Conservation (phyloP, 2,329 filamentous ascomycete genomes). For the Bipolaris cookei region DNA sequence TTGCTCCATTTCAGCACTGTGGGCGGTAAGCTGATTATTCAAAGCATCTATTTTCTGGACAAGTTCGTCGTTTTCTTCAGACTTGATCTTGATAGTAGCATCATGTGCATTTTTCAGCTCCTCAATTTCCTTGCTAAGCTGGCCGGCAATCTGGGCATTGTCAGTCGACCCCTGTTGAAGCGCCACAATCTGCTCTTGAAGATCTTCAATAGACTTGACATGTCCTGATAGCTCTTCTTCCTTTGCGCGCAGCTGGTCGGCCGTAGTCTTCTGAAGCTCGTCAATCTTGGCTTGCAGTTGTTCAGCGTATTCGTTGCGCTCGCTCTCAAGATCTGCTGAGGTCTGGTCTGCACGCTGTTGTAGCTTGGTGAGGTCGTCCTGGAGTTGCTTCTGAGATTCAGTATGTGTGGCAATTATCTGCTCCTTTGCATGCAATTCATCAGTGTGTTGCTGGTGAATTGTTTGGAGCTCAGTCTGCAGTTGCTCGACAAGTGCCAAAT, state of each 20-base stretch:
- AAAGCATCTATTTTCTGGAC: slow-evolving; percentile 43
- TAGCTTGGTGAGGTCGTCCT: slow-evolving; percentile 34
- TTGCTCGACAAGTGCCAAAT: slow-evolving; percentile 40
- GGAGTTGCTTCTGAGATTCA: slow-evolving; percentile 34
- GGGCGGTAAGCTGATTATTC: slow-evolving; percentile 43
- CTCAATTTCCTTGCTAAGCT: slow-evolving; percentile 43
- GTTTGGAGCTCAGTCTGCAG: slow-evolving; percentile 41
- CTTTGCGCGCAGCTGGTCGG: slow-evolving; percentile 32
- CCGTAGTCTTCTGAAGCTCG: slow-evolving; percentile 37
- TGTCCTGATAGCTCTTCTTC: slow-evolving; percentile 40
- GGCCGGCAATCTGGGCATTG: slow-evolving; percentile 36
- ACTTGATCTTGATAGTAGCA: slow-evolving; percentile 39
- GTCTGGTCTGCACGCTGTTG: slow-evolving; percentile 41
- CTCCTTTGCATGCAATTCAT: slow-evolving; percentile 41
- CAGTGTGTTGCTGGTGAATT: slow-evolving; percentile 42
- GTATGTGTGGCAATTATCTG: slow-evolving; percentile 37
- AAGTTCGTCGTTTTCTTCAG: slow-evolving; percentile 43
- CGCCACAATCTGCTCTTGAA: slow-evolving; percentile 42
- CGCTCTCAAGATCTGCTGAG: slow-evolving; percentile 36
- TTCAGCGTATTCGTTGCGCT: slow-evolving; percentile 37
- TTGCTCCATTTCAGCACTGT: slow-evolving; percentile 36
- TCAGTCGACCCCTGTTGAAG: slow-evolving; percentile 46
- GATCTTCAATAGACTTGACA: slow-evolving; percentile 39
- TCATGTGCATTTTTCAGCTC: slow-evolving; percentile 40
- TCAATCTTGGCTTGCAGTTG: slow-evolving; percentile 34